Base-by-base conservation (phyloP, 2,329 filamentous ascomycete species). In the Xylariaceae sp. region DNA sequence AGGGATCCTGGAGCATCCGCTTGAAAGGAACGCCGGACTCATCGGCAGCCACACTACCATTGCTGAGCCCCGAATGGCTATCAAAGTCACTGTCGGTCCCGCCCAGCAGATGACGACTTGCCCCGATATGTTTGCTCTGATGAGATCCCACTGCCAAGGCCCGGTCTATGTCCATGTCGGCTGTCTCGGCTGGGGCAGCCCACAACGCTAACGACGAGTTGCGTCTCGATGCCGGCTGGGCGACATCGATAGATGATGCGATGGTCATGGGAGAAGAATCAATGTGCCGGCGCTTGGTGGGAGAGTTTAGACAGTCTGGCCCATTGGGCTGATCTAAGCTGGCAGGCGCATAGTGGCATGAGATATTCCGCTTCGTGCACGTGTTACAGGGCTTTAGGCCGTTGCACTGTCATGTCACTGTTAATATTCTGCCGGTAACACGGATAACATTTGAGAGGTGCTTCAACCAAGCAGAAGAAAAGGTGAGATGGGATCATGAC, bases 1-100 rank as follows among this genome's bases (percentile, higher is more conserved):
- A 75, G 9, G 68, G 68, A 51, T 82, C 77, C 49, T 76, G 69
- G 27, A 82, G 60, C 73, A 82, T 77, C 45, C 75, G 66, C 19
- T 69, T 68, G 43, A 74, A 67, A 8, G 70, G 68, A 45, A 71
- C 64, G 17, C 73, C 68, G 3, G 73, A 68, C 50, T 80, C 76
- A 44, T 80, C 74, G 27, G 74, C 73, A 24, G 64, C 60, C 2
- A 65, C 69, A 44, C 66, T 71, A 15, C 56, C 56, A 27, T 61
- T 65, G 45, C 61, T 66, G 33, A 64, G 57, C 28, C 59, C 60
- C 14, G 66, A 60, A 16, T 53, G 50, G 27, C 52, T 54, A 24
- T 61, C 60, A 14, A 56, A 56, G 16, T 60, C 59, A 9, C 52
- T 47, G 30, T 61, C 56, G 7, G 36, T 44, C 6, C 34, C 38